Evolutionary conservation across 1,284 basidiomycete genomes (phyloP).

Genomic region (Malassezia japonica): DNA sequence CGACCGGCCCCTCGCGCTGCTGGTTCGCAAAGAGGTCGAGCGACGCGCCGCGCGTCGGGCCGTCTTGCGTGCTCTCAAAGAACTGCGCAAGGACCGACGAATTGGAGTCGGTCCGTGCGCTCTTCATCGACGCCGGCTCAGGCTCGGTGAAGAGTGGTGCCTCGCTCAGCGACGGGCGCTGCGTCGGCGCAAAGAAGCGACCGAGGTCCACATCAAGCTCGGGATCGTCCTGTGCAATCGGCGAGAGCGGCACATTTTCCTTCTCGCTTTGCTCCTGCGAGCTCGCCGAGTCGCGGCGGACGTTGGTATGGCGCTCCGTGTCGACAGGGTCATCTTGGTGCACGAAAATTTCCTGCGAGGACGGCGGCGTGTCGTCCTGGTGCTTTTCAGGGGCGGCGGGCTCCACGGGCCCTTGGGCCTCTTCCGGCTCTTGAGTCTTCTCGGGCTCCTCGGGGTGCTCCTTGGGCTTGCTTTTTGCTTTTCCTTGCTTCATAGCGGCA

Average conservation of each 20-base stretch:
- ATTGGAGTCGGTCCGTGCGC: constrained; percentile 16
- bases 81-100: constrained; percentile 38
- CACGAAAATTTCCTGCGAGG: too few species aligned
- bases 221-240: constrained; percentile 13
- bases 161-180: constrained; percentile 16
- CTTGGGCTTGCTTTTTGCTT: too few species aligned
- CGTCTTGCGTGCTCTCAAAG: constrained; percentile 36
- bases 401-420: too few species aligned
- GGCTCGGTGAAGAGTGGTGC: constrained; percentile 15
- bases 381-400: too few species aligned
- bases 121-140: constrained; percentile 10
- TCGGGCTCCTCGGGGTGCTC: too few species aligned
- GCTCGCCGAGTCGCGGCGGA: too few species aligned
- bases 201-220: constrained; percentile 26
- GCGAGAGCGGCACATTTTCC: constrained; percentile 31
- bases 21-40: constrained; percentile 34
- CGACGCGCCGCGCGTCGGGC: constrained; percentile 26
- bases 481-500: too few species aligned
- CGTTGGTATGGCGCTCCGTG: too few species aligned
- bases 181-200: constrained; percentile 30
- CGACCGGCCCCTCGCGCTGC: constrained; percentile 19
- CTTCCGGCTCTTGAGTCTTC: too few species aligned
- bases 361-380: too few species aligned
- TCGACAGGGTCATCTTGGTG: too few species aligned
- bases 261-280: constrained; percentile 18